Conservation (phyloP, 1,284 basidiomycete genomes). For the Melampsora larici-populina region DNA sequence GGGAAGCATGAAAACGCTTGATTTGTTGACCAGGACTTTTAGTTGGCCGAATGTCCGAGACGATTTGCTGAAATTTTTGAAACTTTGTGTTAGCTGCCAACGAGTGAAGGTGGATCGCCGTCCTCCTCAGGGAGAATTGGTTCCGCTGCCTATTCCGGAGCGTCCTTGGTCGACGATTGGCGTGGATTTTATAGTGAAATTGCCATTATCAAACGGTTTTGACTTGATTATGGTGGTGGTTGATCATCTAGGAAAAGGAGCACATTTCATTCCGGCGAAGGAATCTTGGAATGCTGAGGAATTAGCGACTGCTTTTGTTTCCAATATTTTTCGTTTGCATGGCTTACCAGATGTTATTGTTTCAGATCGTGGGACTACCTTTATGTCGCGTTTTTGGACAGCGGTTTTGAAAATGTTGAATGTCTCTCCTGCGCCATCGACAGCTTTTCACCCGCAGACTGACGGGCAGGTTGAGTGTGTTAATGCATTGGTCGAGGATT, state of each 20-base stretch:
- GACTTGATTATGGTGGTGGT: too few relatives aligned
- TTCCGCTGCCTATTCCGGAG: too few relatives aligned
- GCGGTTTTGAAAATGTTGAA: not conserved
- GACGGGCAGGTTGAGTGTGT: conserved; percentile 8
- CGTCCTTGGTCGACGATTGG: conserved; percentile 20
- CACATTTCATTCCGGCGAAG: too few relatives aligned
- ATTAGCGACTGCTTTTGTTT: too few relatives aligned
- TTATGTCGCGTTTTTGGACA: conserved; percentile 16
- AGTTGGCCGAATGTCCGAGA: conserved; percentile 22
- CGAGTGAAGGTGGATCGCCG: not conserved
- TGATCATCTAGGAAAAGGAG: too few relatives aligned
- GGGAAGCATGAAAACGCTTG: not conserved
- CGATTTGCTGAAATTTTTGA: too few relatives aligned
- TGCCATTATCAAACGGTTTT: too few relatives aligned
- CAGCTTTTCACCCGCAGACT: conserved; percentile 8
- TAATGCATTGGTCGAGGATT: conserved; percentile 29
- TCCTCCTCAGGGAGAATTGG: not conserved
- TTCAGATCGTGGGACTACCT: not conserved
- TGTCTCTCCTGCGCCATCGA: conserved; percentile 7
- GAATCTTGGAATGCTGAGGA: too few relatives aligned
- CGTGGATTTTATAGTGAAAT: conserved; percentile 26
- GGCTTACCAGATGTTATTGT: too few relatives aligned
- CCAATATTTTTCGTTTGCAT: too few relatives aligned
- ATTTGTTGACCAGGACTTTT: conserved; percentile 1
- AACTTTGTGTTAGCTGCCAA: too few relatives aligned